Conservation (phyloP, 164 flowering plant species). For the Annona squamosa region DNA sequence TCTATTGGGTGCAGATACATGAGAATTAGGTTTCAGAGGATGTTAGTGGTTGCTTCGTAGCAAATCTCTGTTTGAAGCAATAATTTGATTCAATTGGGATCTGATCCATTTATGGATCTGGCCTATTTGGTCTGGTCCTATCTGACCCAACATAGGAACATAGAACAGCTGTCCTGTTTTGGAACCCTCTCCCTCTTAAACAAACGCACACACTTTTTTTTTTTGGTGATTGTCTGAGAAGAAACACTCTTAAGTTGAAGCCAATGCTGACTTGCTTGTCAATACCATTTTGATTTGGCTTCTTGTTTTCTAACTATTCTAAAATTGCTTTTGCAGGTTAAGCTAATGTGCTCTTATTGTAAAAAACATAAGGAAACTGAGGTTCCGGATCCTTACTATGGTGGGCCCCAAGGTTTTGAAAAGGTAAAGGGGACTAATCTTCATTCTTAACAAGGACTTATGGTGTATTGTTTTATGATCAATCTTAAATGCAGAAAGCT, state of each 20-base stretch:
- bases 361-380: conserved; percentile 80
- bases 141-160: too few relatives aligned
- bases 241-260: neutral
- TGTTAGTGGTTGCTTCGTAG: too few relatives aligned
- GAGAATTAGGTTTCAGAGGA: too few relatives aligned
- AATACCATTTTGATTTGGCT: neutral
- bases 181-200: too few relatives aligned
- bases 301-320: neutral
- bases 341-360: conserved; percentile 91
- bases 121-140: too few relatives aligned
- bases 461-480: neutral
- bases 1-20: too few relatives aligned
- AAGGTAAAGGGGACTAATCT: conserved; percentile 42
- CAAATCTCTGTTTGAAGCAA: too few relatives aligned
- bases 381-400: conserved; percentile 98
- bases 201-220: too few relatives aligned
- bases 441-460: neutral
- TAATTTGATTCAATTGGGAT: too few relatives aligned
- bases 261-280: neutral
- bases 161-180: too few relatives aligned
- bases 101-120: too few relatives aligned
- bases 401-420: conserved; percentile 93
- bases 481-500: neutral
- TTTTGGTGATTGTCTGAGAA: too few relatives aligned
- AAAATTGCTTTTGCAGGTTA: conserved; percentile 48